Conservation (phyloP, 768 basidiomycete genomes). For the Tephrocybe sp. region DNA sequence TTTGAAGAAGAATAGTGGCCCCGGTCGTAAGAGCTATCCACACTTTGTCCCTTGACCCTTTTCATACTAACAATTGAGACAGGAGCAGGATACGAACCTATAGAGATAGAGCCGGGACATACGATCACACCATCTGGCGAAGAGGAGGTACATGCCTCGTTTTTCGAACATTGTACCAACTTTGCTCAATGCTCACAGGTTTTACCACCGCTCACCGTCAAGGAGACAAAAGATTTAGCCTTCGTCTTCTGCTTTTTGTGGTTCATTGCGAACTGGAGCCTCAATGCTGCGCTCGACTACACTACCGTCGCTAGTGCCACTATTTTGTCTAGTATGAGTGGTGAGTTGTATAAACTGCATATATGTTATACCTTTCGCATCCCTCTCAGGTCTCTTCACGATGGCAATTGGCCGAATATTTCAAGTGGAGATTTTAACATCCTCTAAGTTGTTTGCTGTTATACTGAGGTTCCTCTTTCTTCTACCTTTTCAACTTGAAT, state of each 20-base stretch:
- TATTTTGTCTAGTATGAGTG: constrained; percentile 85
- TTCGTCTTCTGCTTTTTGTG: constrained; percentile 83
- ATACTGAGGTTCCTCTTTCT: constrained; percentile 61
- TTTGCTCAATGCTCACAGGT: constrained; percentile 2
- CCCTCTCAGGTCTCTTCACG: constrained; percentile 83
- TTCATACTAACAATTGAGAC: constrained; percentile 2
- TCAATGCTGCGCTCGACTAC: constrained; percentile 81
- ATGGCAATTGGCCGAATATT: constrained; percentile 81
- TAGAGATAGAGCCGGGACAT: constrained; percentile 20
- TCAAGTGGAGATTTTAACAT: constrained; percentile 73
- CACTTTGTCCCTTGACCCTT: not conserved
- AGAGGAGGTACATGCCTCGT: constrained; percentile 8
- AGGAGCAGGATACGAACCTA: constrained; percentile 24
- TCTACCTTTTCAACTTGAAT: not conserved
- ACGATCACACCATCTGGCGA: not conserved
- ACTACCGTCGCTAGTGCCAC: constrained; percentile 96
- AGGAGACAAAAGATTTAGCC: constrained; percentile 80
- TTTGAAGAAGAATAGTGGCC: constrained; percentile 14
- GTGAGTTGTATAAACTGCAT: constrained; percentile 40
- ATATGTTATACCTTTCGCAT: not conserved
- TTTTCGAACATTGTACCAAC: not conserved
- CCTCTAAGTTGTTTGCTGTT: constrained; percentile 77
- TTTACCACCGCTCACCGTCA: constrained; percentile 47
- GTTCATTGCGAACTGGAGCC: constrained; percentile 93
- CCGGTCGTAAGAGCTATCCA: constrained; percentile 6